Evolutionary conservation across 495 filamentous ascomycete genomes (phyloP), one percentile per base, ranked within the genome.

Genomic region (Penicillium simplicissimum): DNA sequence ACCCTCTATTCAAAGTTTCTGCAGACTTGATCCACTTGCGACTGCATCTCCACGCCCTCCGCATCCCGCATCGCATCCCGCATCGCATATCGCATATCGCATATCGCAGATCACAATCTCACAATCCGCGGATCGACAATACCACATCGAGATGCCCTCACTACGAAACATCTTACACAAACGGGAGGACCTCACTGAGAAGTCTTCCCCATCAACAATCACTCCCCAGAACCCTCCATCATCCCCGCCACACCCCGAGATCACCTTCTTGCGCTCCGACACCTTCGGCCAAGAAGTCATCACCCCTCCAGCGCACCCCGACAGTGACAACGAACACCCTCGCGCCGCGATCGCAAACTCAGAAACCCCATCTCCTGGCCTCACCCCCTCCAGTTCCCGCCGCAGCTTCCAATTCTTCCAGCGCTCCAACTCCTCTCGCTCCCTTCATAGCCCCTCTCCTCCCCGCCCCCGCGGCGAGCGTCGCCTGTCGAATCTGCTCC

Each of bases 261-360:
- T 97, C 77, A 92, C 82, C 59, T 90, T 98, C 80, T 81, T 96
- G 62, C 87, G 93, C 45, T 88, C 88, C 60, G 92, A 94, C 70
- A 96, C 94, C 13, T 79, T 87, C 57, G 87, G 87, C 2, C 84
- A 92, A 71, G 92, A 96, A 73, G 75, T 89, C 57, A 88, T 96
- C 70, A 76, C 77, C 35, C 88, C 90, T 17, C 88, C 92, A 13
- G 75, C 71, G 58, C 79, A 81, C 66, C 71, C 74, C 28, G 28
- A 28, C 31, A 52, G 38, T 8, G 76, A 74, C 66, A 76, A 85
- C 59, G 62, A 60, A 14, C 6, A 25, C 25, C 10, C 28, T 17
- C 23, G 7, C 21, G 15, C 23, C 14, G 17, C 21, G n/a, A 13
- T 8, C 23, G 35, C 25, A 23, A 28, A 35, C 0, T 23, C 33